phyloP scores from a whole-genome alignment of 768 basidiomycete genomes.

The Austroboletus eburneus region DNA sequence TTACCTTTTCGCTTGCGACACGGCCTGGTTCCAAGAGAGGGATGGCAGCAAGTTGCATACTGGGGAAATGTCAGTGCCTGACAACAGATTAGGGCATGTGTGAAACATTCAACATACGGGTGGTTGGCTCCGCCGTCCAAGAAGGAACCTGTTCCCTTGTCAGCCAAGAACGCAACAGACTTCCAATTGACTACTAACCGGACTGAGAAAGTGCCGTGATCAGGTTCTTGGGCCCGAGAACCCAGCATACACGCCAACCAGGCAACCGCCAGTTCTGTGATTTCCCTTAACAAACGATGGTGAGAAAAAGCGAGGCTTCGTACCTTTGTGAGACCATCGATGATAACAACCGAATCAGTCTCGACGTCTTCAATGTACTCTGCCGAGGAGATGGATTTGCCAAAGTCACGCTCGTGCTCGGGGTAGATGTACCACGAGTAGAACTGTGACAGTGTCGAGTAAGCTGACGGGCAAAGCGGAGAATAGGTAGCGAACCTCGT shows the following conservation, averaged over 20 bases:
- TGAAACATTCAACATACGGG: conserved; percentile 51
- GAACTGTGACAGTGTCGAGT: conserved; percentile 48
- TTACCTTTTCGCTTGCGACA: conserved; percentile 66
- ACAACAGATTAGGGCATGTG: background rate
- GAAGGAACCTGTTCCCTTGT: conserved; percentile 58
- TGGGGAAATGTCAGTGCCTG: conserved; percentile 23
- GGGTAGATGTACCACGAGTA: conserved; percentile 96
- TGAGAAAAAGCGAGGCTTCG: conserved; percentile 1
- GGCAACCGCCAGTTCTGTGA: conserved; percentile 89
- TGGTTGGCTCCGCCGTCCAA: conserved; percentile 94
- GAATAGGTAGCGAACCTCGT: conserved; percentile 54
- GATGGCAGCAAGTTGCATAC: conserved; percentile 85
- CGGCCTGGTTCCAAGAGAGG: conserved; percentile 70
- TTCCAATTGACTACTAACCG: conserved; percentile 35
- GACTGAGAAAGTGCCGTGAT: conserved; percentile 90
- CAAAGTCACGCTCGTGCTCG: conserved; percentile 67
- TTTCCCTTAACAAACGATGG: conserved; percentile 9
- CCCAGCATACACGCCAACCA: conserved; percentile 94
- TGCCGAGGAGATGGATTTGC: conserved; percentile 78
- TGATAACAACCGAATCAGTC: conserved; percentile 75
- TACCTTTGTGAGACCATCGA: conserved; percentile 94
- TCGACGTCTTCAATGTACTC: conserved; percentile 86
- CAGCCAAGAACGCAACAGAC: background rate
- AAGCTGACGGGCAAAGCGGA: background rate
- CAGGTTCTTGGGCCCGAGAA: conserved; percentile 84